Base-by-base conservation (phyloP, 2,329 filamentous ascomycete species). In the Trichoderma polysporum region DNA sequence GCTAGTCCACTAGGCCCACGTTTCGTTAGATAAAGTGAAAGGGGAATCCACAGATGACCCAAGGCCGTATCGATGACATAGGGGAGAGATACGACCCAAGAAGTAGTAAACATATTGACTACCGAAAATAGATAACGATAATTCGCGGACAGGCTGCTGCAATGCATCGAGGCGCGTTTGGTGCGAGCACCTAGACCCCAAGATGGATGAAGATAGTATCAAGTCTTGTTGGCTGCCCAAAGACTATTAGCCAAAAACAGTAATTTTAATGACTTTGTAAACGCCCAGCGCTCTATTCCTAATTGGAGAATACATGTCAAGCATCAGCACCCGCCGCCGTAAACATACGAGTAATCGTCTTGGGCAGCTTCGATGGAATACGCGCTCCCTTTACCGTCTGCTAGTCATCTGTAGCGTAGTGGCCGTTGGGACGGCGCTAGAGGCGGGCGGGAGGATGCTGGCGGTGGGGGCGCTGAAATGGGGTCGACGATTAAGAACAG, bases 381-480 rank as follows among this genome's bases (percentile, higher is more conserved):
- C 25, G 45, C 35, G 53, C 33, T 56, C 27, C 29, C 29, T 52
- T 35, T 33, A 41, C 10, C 22, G 47, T 47, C 39, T 61, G 27
- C n/a, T 27, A 25, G 35, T 19, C 15, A 29, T 45, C 10, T n/a
- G n/a, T n/a, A n/a, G n/a, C n/a, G n/a, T 56, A 37, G 57, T 49
- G 57, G 57, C 57, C 57, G 39, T 60, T 60, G 57, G 57, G 45
- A 41, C 57, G 25, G 19, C 41, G 57, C 57, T 60, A 60, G 57
- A 41, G 57, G 39, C 57, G 57, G 57, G n/a, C 57, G 57, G 57
- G 57, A 60, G 50, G 60, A 39, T 53, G 60, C 49, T 63, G 33
- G 27, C 33, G 60, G 60, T 63, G 60, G 60, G 60, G 60, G 35
- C 47, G 47, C 31, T 63, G 60, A 35, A 45, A 54, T 54, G 60